Conservation (phyloP, 768 basidiomycete genomes). For the Pleurotus salmoneostramineus region DNA sequence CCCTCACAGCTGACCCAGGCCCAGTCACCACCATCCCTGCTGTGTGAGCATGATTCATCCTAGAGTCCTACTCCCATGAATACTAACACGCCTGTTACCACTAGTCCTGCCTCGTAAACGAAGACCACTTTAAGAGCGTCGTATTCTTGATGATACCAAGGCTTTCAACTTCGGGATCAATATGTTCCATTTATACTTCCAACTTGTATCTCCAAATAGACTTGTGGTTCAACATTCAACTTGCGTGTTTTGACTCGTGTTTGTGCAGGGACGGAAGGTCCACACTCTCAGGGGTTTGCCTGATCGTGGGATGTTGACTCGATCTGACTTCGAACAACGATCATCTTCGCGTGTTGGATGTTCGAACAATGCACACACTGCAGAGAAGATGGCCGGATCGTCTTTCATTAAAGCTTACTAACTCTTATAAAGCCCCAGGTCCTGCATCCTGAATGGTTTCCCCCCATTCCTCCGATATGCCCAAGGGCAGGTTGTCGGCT, state of each 20-base stretch:
- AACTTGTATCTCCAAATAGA: neutral
- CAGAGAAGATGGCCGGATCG: neutral
- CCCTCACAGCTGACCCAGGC: constrained; percentile 7
- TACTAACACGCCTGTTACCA: neutral
- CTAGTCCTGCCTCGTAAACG: constrained; percentile 1
- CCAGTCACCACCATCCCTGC: constrained; percentile 5
- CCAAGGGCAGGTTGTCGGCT: constrained; percentile 28
- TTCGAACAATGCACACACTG: neutral
- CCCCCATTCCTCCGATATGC: neutral
- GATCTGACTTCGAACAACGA: neutral
- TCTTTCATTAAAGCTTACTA: neutral
- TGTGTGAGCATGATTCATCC: neutral
- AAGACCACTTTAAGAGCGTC: neutral
- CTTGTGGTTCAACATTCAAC: neutral
- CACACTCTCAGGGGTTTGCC: neutral
- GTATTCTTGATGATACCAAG: too few species aligned
- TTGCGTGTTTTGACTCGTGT: neutral
- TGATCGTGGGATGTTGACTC: neutral
- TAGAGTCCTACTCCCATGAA: neutral
- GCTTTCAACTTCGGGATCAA: too few species aligned
- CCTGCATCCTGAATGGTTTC: neutral
- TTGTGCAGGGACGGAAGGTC: neutral
- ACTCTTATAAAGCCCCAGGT: neutral
- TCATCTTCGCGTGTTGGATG: neutral
- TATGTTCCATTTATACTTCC: neutral